phyloP scores from a whole-genome alignment of 352 stramenopile species.

The Peronospora belbahrii region DNA sequence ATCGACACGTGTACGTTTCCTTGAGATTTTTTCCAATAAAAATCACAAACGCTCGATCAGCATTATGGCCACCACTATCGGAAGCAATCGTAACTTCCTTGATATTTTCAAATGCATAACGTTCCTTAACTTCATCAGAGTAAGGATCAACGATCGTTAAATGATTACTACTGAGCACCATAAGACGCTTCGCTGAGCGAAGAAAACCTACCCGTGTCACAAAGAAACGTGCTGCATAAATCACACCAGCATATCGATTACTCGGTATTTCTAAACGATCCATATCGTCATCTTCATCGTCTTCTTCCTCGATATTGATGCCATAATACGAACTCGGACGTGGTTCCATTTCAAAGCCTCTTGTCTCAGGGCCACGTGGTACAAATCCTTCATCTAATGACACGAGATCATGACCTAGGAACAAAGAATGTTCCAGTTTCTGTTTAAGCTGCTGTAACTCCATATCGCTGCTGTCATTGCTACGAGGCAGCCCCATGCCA shows the following conservation, averaged over 20 bases:
- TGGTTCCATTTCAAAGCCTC: slow-evolving; percentile 43
- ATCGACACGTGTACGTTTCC: slow-evolving; percentile 81
- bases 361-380: slow-evolving; percentile 58
- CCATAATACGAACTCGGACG: slow-evolving; percentile 26
- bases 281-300: slow-evolving; percentile 38
- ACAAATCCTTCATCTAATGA: slow-evolving; percentile 59
- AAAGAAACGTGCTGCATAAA: slow-evolving; percentile 83
- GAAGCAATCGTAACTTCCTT: slow-evolving; percentile 80
- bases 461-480: slow-evolving; percentile 23
- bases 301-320: slow-evolving; percentile 9
- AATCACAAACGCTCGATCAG: slow-evolving; percentile 71
- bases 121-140: slow-evolving; percentile 81
- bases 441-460: slow-evolving; percentile 66
- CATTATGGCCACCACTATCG: slow-evolving; percentile 56
- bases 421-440: slow-evolving; percentile 38
- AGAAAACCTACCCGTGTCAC: slow-evolving; percentile 79
- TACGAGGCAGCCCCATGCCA: slow-evolving; percentile 23
- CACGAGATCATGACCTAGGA: slow-evolving; percentile 44
- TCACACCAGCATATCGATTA: slow-evolving; percentile 76
- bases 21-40: slow-evolving; percentile 83
- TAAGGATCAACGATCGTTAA: slow-evolving; percentile 81
- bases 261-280: slow-evolving; percentile 38
- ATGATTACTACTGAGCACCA: slow-evolving; percentile 76
- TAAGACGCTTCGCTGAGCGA: slow-evolving; percentile 63
- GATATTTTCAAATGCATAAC: slow-evolving; percentile 83